A percentile compares a stretch with the other conserved stretches of the same genome.
Evolutionary conservation across 371 early-diverging fungal genomes (phyloP).

Genomic region (Vittaforma corneae): DNA sequence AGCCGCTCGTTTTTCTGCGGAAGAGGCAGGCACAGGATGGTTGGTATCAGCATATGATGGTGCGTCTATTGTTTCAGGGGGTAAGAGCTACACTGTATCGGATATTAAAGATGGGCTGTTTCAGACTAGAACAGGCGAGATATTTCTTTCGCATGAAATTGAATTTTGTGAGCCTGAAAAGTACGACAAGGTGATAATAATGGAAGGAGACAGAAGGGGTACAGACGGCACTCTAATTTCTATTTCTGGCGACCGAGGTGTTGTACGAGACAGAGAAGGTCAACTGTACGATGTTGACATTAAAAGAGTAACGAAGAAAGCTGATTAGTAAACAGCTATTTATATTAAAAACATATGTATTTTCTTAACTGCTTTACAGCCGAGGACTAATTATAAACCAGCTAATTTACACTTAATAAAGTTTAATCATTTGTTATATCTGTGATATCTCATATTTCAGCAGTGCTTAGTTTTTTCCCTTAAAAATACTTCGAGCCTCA

Average conservation of each 20-base stretch:
- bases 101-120: slow-evolving; percentile 13
- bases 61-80: slow-evolving; percentile 10
- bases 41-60: slow-evolving; percentile 22
- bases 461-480: slow-evolving; percentile 5
- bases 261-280: slow-evolving; percentile 62
- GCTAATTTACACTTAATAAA: no score
- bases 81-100: slow-evolving; percentile 4
- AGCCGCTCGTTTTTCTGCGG: slow-evolving; percentile 21
- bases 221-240: slow-evolving; percentile 67
- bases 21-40: slow-evolving; percentile 20
- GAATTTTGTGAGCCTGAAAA: slow-evolving; percentile 66
- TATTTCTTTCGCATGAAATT: slow-evolving; percentile 49
- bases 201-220: slow-evolving; percentile 65
- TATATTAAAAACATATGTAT: background rate
- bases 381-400: no score
- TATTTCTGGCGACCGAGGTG: slow-evolving; percentile 68
- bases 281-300: slow-evolving; percentile 23
- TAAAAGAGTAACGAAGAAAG: slow-evolving; percentile 17
- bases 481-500: slow-evolving; percentile 13
- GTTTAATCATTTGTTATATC: no score
- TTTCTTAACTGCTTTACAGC: no score
- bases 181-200: slow-evolving; percentile 66
- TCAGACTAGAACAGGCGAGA: slow-evolving; percentile 14
- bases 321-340: background rate
- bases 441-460: no score